Percentiles rank a stretch among this genome's conserved stretches.
phyloP scores from a whole-genome alignment of 176 grass and related monocot species.

The Oryza coarctata region DNA sequence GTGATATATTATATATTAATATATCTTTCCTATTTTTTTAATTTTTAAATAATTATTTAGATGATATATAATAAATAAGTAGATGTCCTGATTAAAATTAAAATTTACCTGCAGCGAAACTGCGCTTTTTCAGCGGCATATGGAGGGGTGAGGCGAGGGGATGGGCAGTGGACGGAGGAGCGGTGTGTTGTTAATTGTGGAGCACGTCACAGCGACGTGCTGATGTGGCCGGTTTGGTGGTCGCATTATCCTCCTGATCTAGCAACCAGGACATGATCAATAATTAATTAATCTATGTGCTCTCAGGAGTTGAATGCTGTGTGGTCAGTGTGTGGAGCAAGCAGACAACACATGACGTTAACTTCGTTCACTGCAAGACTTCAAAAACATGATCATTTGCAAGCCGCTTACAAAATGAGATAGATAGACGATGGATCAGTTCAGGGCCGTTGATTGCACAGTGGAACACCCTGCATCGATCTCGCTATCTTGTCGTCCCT shows the following conservation, averaged over 20 bases:
- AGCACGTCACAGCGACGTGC: conserved; percentile 43
- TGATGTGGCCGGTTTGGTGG: neutral
- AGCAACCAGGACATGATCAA: neutral
- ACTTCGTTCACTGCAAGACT: neutral
- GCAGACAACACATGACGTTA: conserved; percentile 22
- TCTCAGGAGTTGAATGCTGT: neutral
- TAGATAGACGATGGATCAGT: too few relatives aligned
- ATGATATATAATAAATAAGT: too few relatives aligned
- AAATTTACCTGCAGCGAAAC: too few relatives aligned
- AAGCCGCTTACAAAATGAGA: too few relatives aligned
- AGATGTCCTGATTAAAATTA: too few relatives aligned
- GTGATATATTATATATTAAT: too few relatives aligned
- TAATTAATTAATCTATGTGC: neutral
- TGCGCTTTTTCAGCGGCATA: neutral
- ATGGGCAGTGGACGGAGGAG: too few relatives aligned
- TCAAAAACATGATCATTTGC: neutral
- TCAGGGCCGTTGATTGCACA: too few relatives aligned
- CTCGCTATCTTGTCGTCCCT: too few relatives aligned
- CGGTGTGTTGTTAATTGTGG: conserved; percentile 3
- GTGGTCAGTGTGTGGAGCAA: neutral
- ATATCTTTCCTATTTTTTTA: too few relatives aligned
- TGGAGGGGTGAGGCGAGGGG: neutral
- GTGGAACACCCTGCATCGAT: too few relatives aligned
- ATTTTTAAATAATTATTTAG: too few relatives aligned
- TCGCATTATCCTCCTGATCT: neutral